These are phyloP conservation scores for Schizophyllum amplum DNA, from an alignment of 1,284 basidiomycete genomes.

Conservation along the genomic window DNA sequence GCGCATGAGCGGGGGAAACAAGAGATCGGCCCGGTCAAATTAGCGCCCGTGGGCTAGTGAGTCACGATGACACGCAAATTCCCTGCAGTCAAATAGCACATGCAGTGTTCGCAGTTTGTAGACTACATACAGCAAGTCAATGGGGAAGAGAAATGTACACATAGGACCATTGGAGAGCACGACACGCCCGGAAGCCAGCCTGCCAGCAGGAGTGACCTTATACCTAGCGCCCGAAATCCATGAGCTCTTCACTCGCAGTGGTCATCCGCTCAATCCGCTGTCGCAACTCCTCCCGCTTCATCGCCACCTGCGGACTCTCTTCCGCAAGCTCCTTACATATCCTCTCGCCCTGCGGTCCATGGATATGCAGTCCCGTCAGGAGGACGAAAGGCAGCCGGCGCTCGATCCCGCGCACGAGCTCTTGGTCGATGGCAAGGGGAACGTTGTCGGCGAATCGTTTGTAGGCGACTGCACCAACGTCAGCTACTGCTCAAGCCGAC, in stretches of 20 bases:
- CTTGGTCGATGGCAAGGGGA: slow-evolving; percentile 53
- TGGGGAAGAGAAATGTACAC: not conserved
- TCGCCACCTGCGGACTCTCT: slow-evolving; percentile 38
- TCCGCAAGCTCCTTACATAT: slow-evolving; percentile 45
- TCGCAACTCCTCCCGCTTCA: slow-evolving; percentile 35
- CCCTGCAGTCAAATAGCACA: not conserved
- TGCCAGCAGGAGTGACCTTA: too few species aligned
- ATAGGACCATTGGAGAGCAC: not conserved
- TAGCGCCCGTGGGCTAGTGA: not conserved
- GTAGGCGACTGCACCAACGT: slow-evolving; percentile 58
- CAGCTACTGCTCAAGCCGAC: too few species aligned
- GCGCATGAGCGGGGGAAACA: not conserved
- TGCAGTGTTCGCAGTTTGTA: not conserved
- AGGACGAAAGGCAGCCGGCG: slow-evolving; percentile 27
- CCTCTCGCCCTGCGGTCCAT: slow-evolving; percentile 32
- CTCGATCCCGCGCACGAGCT: slow-evolving; percentile 45
- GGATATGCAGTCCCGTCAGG: slow-evolving; percentile 33
- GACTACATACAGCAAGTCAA: not conserved
- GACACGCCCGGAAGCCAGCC: too few species aligned
- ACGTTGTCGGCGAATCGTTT: slow-evolving; percentile 60
- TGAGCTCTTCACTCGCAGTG: slow-evolving; percentile 39
- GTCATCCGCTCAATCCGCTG: slow-evolving; percentile 46
- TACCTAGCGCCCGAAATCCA: slow-evolving; percentile 7
- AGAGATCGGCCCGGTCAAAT: too few species aligned
- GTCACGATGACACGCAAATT: not conserved